Evolutionary conservation across 2,329 filamentous ascomycete species (phyloP), one percentile per base, ranked within the genome.

Genomic region (Hymenoscyphus albidus): DNA sequence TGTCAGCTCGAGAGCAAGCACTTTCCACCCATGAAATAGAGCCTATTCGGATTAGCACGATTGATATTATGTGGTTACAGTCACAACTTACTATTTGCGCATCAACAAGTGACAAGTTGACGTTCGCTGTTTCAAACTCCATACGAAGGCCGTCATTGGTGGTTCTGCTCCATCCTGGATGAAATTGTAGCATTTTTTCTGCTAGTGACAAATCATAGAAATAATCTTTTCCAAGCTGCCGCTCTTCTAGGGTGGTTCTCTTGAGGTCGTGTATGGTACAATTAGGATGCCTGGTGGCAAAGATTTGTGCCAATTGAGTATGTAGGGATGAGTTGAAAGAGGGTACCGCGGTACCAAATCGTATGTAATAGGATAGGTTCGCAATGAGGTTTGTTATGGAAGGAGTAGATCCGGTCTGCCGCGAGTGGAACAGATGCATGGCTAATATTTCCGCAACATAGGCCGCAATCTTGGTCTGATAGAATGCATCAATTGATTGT

Each of bases 251-350:
- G 2, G 83, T 78, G 0, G 91, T 94, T 61, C 91, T 85, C 79
- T 94, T 95, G 75, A 99, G 90, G 72, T 90, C 88, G 16, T 86
- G 81, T n/a, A 97, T 80, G 31, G 85, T 85, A 71, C 89, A 90
- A 4, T 88, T 88, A 1, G 85, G 80, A 74, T 95, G 98, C 69
- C 90, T 90, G 68, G 83, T 84, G 68, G 89, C 85, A 72, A 99
- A 90, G 75, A 99, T 98, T 73, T 86, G 88, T 65, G 89, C 87
- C 70, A 99, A 85, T 72, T 96, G 96, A 40, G 83, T 82, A 74
- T 99, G 95, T 57, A 98, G 80, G 2, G 93, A 97, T 57, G 84
- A 82, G 75, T 97, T 98, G 78, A 97, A 98, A 13, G 86, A 87
- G 18, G 88, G 85, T n/a, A 94, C 87, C 58, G 86, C 82, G 6